A percentile compares a stretch with the other conserved stretches of the same genome.
These are phyloP conservation scores for Kluyveromyces sp. DNA, from an alignment of 1,139 yeast species.

Conservation along the genomic window DNA sequence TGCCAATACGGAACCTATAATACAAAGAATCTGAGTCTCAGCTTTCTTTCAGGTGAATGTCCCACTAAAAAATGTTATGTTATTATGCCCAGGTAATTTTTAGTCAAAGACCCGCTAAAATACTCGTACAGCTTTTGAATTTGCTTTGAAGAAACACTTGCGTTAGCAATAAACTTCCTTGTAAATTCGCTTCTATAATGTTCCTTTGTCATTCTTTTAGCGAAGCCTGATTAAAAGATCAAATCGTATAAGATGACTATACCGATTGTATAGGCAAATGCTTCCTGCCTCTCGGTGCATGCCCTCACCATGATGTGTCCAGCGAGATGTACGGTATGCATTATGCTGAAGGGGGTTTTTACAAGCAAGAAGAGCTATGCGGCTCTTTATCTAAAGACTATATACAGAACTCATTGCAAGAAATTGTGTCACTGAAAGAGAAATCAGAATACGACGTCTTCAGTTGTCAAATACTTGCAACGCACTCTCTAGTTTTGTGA, in stretches of 20 bases:
- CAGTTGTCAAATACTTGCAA: constrained; percentile 46
- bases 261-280: too few species aligned
- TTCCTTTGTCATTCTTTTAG: constrained; percentile 1
- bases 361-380: too few species aligned
- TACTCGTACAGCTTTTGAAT: background rate
- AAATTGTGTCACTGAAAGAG: background rate
- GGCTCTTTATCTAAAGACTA: background rate
- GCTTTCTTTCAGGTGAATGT: background rate
- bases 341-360: too few species aligned
- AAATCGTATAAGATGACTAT: background rate
- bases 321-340: too few species aligned
- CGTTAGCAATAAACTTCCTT: background rate
- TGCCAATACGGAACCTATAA: too few species aligned
- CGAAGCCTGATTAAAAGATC: background rate
- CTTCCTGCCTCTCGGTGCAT: too few species aligned
- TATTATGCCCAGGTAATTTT: background rate
- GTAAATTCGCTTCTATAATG: background rate
- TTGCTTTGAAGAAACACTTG: background rate
- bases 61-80: background rate
- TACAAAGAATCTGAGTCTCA: background rate
- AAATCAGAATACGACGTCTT: background rate
- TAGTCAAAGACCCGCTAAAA: background rate
- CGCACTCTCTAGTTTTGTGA: constrained; percentile 71
- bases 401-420: background rate
- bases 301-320: too few species aligned